Evolutionary conservation across 805 yeast genomes (phyloP).

Genomic region (Saccharomycodes ludwigii): DNA sequence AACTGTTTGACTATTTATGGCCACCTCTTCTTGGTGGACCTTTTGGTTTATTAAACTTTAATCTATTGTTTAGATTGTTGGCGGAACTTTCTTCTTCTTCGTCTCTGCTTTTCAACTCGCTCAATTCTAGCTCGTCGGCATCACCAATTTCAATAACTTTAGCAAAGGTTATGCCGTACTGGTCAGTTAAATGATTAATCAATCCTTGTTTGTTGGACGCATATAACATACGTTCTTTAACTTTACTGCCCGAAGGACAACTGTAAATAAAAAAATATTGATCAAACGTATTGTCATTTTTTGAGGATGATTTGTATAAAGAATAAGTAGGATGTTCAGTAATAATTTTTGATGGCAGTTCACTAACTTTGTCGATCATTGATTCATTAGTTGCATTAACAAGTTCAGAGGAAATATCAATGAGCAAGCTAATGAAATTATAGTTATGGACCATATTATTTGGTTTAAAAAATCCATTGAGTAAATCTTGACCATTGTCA

Average conservation of each 20-base stretch:
- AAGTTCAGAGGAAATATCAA: conserved; percentile 38
- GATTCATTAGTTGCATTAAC: conserved; percentile 17
- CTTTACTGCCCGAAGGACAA: conserved; percentile 84
- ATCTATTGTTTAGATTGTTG: conserved; percentile 6
- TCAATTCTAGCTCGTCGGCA: conserved; percentile 49
- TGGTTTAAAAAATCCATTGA: conserved; percentile 4
- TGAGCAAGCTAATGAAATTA: conserved; percentile 35
- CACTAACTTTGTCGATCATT: conserved; percentile 5
- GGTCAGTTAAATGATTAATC: conserved; percentile 33
- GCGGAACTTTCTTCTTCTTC: conserved; percentile 11
- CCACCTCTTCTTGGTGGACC: conserved; percentile 51
- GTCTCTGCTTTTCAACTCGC: conserved; percentile 26
- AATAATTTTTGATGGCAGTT: conserved; percentile 24
- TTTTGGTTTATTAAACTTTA: conserved; percentile 47
- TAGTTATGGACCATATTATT: conserved; percentile 21
- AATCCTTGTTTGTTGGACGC: conserved; percentile 69
- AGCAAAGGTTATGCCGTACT: conserved; percentile 27
- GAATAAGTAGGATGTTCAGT: conserved; percentile 45
- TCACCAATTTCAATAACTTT: conserved; percentile 62
- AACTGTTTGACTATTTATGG: background rate
- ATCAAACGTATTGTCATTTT: too few species aligned
- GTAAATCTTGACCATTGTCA: conserved; percentile 8
- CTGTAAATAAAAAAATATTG: conserved; percentile 57
- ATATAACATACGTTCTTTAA: conserved; percentile 83
- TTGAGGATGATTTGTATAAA: conserved; percentile 34